A percentile compares a stretch with the other conserved stretches of the same genome.
These are phyloP conservation scores for Clitoria ternatea DNA, from an alignment of 306 rosid genomes.

Conservation along the genomic window DNA sequence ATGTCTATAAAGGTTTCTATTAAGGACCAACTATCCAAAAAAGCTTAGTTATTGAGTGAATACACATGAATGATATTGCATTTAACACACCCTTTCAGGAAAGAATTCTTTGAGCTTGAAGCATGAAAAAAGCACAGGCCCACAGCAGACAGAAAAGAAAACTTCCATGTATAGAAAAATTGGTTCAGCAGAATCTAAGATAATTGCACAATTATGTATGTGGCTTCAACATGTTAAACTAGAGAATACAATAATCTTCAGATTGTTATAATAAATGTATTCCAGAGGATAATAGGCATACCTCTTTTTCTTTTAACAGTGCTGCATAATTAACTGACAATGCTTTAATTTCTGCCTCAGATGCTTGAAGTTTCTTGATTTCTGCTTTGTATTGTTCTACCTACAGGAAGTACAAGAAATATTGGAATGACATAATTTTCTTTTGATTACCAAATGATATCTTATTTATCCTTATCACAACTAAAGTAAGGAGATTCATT, in stretches of 20 bases:
- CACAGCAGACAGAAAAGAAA: not conserved
- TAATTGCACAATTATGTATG: not conserved
- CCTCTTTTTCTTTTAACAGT: constrained; percentile 76
- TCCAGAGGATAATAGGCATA: constrained; percentile 14
- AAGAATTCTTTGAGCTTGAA: not conserved
- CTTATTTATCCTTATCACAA: constrained; percentile 15
- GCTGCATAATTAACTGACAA: constrained; percentile 72
- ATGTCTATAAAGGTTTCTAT: not conserved
- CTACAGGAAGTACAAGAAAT: constrained; percentile 31
- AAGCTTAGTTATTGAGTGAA: not conserved
- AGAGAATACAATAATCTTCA: not conserved
- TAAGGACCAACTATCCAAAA: not conserved
- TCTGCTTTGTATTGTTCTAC: constrained; percentile 60
- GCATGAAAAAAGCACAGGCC: not conserved
- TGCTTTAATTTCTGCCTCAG: constrained; percentile 80
- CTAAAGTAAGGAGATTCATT: not conserved
- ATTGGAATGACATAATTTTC: constrained; percentile 3
- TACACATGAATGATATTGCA: not conserved
- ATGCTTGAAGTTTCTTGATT: constrained; percentile 71
- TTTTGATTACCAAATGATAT: not conserved
- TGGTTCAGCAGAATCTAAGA: not conserved
- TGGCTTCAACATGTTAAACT: not conserved
- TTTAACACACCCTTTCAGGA: not conserved
- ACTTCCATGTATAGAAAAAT: not conserved
- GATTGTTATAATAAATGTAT: not conserved